Evolutionary conservation across 768 basidiomycete species (phyloP).

Genomic region (Coprinopsis sp.): DNA sequence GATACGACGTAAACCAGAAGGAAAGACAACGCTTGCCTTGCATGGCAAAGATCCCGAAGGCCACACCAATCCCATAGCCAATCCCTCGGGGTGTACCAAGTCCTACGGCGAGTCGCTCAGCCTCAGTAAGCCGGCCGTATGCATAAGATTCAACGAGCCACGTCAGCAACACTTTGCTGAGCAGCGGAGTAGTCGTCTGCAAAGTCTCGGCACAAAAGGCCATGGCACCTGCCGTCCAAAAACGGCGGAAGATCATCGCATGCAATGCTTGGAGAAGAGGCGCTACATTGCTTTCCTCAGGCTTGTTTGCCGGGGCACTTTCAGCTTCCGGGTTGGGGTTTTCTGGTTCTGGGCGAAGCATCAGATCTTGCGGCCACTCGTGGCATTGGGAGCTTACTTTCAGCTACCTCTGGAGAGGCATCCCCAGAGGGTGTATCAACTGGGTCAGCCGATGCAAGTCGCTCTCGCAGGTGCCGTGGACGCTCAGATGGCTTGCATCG

Average conservation of each 20-base stretch:
- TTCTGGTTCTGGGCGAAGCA: too few species aligned
- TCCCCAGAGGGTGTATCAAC: too few species aligned
- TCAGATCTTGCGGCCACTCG: too few species aligned
- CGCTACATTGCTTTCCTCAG: conserved; percentile 45
- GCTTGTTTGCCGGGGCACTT: neutral
- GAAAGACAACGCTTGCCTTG: conserved; percentile 37
- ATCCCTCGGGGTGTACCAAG: conserved; percentile 39
- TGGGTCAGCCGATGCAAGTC: neutral
- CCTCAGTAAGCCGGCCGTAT: conserved; percentile 32
- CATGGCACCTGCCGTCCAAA: conserved; percentile 41
- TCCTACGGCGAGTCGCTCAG: conserved; percentile 27
- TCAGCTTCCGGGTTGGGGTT: neutral
- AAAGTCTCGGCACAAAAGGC: conserved; percentile 32
- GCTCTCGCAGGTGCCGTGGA: conserved; percentile 18
- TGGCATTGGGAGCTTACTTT: too few species aligned
- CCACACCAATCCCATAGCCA: conserved; percentile 61
- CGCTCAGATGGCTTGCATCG: conserved; percentile 38
- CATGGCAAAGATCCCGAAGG: conserved; percentile 55
- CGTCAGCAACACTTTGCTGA: conserved; percentile 57
- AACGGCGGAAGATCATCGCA: conserved; percentile 40
- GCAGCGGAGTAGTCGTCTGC: conserved; percentile 49
- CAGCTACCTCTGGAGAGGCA: neutral
- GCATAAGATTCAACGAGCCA: conserved; percentile 51
- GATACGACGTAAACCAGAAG: neutral
- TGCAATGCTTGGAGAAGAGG: conserved; percentile 48